A percentile compares a stretch with the other conserved stretches of the same genome.
Evolutionary conservation across 1,284 basidiomycete species (phyloP).

Genomic region (Malassezia psittaci): DNA sequence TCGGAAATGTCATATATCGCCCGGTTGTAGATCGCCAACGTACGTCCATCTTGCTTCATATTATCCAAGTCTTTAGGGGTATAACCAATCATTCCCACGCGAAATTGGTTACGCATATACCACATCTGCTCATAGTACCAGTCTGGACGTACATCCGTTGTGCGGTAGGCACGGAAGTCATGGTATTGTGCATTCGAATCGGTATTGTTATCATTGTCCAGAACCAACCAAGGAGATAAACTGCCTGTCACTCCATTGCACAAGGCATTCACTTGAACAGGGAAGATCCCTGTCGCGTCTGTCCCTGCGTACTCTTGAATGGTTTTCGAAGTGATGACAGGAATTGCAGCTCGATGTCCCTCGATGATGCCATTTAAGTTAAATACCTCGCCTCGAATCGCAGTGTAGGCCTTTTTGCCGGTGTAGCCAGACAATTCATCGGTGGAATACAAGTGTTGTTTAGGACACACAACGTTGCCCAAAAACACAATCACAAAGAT

Average conservation of each 20-base stretch:
- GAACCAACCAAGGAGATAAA: conserved; percentile 72
- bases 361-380: conserved; percentile 53
- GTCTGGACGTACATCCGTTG: conserved; percentile 80
- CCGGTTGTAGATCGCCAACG: conserved; percentile 69
- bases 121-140: conserved; percentile 82
- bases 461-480: conserved; percentile 82
- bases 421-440: conserved; percentile 68
- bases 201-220: conserved; percentile 69
- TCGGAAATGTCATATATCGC: conserved; percentile 77
- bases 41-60: conserved; percentile 57
- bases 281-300: conserved; percentile 71
- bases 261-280: conserved; percentile 87
- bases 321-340: conserved; percentile 63
- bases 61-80: conserved; percentile 67
- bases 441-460: conserved; percentile 75
- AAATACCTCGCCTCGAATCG: conserved; percentile 87
- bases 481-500: conserved; percentile 87
- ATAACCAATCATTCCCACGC: conserved; percentile 79
- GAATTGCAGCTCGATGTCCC: conserved; percentile 59
- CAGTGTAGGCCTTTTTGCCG: conserved; percentile 62
- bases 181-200: conserved; percentile 71
- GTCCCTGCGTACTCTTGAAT: conserved; percentile 74
- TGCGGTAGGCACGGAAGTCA: conserved; percentile 66
- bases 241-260: conserved; percentile 74
- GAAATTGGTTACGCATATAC: conserved; percentile 69